Evolutionary conservation across 1,139 yeast species (phyloP), one percentile per base, ranked within the genome.

Genomic region (Lodderomyces pseudojiufengensis): DNA sequence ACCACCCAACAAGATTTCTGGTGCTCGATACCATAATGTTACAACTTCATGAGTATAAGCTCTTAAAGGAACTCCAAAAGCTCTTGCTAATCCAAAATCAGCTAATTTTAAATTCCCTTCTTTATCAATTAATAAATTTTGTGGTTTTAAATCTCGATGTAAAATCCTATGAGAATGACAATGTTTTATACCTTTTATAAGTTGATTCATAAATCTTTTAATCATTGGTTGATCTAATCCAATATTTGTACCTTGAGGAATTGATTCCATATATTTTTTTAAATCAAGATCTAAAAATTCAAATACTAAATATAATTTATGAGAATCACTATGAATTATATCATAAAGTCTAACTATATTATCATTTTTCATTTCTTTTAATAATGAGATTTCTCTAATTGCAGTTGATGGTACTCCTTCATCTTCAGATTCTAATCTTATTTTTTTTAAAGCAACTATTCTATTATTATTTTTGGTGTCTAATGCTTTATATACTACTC

Each of bases 331-430:
- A 59, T 94, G 98, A 42, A 94, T 95, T 50, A 94, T 92, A 59
- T 94, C 96, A 58, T 84, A 87, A 36, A 94, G 70, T 35, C 95
- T 71, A 27, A 92, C 97, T 46, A 92, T 90, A 61, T 90, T 88
- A 50, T 85, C 95, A 60, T 92, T 95, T 45, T 86, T 77, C 73
- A 92, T 76, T 61, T 94, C 98, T 61, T 92, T 92, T 50, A 92
- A 70, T 33, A 94, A 73, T 1, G 97, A 90, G 49, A 92, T 92
- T 60, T 92, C 99, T 48, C 99, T 76, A 44, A 92, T 92, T 2
- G 99, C 97, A 0, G 99, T 94, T 13, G 96, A 86, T 5, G 98
- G 98, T 24, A 92, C 97, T 29, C 99, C 99, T 62, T 92, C 98
- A 61, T 90, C 97, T 61, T 94, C 98, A 31, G 95, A 87, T 57